Base-by-base conservation (phyloP, 352 stramenopile species). In the Phytophthora capsici region DNA sequence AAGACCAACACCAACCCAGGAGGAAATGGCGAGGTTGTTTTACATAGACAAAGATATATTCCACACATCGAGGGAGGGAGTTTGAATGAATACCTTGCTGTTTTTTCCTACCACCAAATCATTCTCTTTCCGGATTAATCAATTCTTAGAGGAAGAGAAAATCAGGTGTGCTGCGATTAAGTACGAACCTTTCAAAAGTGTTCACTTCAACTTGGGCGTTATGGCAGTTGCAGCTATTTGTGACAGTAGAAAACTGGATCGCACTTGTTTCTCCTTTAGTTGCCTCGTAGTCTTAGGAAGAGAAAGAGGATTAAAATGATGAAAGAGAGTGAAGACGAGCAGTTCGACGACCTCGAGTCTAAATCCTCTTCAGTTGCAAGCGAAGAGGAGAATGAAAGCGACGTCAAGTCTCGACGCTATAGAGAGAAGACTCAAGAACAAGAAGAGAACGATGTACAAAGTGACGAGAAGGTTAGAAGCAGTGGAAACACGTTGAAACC, bases 11-110 rank as follows among this genome's bases (percentile, higher is more conserved):
- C 55, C 22, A 44, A 40, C 37, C 43, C 43, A 71, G 59, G 60
- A 72, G 63, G 55, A 70, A 74, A 75, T 74, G 49, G 60, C 17
- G 48, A 78, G 65, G 69, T 65, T 78, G 65, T 75, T 77, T 78
- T 74, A 75, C 66, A 78, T 78, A 78, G 69, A 78, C 63, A 76
- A 63, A 72, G 69, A 52, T 74, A 77, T 73, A 66, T 77, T 71
- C 69, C 64, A 56, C 64, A 71, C 66, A 73, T 72, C 47, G 64
- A 74, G 60, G 60, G 34, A 64, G 65, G 60, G 45, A 72, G 59
- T 70, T 71, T 75, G 40, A 78, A 72, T 74, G 53, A 74, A 72
- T 71, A 64, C 61, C 60, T 69, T 71, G 65, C 50, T 55, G 30
- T 71, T 78, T 71, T 61, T 70, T 66, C 46, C 52, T 64, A 52